A percentile compares a stretch with the other conserved stretches of the same genome.
Conservation (phyloP, 306 rosid species). For the Pterocarpus macrocarpus region DNA sequence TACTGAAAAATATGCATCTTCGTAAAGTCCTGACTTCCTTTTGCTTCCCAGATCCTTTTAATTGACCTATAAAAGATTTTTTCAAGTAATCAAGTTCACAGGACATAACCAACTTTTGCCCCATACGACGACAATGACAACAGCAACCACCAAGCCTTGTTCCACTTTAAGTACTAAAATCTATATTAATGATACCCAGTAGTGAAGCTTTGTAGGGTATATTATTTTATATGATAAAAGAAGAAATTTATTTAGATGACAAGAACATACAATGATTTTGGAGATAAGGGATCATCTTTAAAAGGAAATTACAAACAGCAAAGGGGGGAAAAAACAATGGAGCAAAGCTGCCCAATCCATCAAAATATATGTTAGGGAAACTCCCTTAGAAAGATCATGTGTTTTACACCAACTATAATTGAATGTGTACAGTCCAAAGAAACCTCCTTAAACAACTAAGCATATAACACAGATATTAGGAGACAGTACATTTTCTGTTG, state of each 20-base stretch:
- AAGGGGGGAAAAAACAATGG: not conserved
- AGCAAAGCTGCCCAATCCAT: conserved; percentile 20
- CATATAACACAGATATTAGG: not conserved
- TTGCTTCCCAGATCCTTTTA: too few relatives aligned
- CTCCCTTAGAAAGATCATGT: not conserved
- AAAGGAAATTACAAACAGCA: not conserved
- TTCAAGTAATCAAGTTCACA: too few relatives aligned
- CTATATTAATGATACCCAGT: too few relatives aligned
- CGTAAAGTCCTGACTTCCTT: too few relatives aligned
- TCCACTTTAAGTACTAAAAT: too few relatives aligned
- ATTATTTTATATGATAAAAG: too few relatives aligned
- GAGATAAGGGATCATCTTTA: not conserved
- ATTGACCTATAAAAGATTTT: too few relatives aligned
- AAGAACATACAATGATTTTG: not conserved
- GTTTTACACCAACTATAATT: conserved; percentile 5
- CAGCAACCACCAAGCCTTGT: too few relatives aligned
- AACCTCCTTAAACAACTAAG: conserved; percentile 22
- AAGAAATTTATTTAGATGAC: not conserved
- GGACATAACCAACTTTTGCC: too few relatives aligned
- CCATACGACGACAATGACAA: too few relatives aligned
- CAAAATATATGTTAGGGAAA: not conserved
- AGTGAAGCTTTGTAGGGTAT: too few relatives aligned
- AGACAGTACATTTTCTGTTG: not conserved
- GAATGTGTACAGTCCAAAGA: conserved; percentile 14
- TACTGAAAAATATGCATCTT: too few relatives aligned